These are phyloP conservation scores for Rhizoclosmatium hyalinum DNA, from an alignment of 371 early-diverging fungal species.

Conservation along the genomic window DNA sequence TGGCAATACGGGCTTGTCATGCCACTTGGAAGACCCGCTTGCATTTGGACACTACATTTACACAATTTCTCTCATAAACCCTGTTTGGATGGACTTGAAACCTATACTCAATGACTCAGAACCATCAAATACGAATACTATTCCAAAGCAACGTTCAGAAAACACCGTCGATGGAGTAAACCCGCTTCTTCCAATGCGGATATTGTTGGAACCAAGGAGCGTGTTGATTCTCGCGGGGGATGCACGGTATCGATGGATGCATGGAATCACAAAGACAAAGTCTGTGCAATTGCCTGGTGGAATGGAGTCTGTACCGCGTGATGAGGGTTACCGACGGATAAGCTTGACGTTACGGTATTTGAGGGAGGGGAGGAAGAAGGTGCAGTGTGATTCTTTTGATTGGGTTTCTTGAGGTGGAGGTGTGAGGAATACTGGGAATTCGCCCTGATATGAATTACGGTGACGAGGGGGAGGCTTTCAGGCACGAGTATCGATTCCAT, in stretches of 20 bases:
- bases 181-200: neutral
- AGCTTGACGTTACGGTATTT: slow-evolving; percentile 34
- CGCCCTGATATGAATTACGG: too few relatives aligned
- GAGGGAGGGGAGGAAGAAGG: slow-evolving; percentile 25
- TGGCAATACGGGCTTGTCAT: slow-evolving; percentile 23
- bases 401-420: slow-evolving; percentile 23
- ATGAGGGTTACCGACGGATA: slow-evolving; percentile 23
- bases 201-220: slow-evolving; percentile 32
- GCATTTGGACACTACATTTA: slow-evolving; percentile 38
- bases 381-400: slow-evolving; percentile 7
- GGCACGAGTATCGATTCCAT: too few relatives aligned
- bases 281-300: slow-evolving; percentile 27
- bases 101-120: neutral
- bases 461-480: too few relatives aligned
- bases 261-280: slow-evolving; percentile 37
- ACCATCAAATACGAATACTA: neutral
- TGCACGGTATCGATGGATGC: slow-evolving; percentile 30
- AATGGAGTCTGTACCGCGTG: slow-evolving; percentile 9
- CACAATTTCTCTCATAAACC: slow-evolving; percentile 33
- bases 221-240: slow-evolving; percentile 31
- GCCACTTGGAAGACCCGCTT: slow-evolving; percentile 36
- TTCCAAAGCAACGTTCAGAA: neutral
- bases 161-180: slow-evolving; percentile 10
- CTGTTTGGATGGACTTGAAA: slow-evolving; percentile 39
- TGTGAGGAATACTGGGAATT: neutral